These are phyloP conservation scores for Moringa oleifera DNA, from an alignment of 345 rosid species.

Conservation along the genomic window DNA sequence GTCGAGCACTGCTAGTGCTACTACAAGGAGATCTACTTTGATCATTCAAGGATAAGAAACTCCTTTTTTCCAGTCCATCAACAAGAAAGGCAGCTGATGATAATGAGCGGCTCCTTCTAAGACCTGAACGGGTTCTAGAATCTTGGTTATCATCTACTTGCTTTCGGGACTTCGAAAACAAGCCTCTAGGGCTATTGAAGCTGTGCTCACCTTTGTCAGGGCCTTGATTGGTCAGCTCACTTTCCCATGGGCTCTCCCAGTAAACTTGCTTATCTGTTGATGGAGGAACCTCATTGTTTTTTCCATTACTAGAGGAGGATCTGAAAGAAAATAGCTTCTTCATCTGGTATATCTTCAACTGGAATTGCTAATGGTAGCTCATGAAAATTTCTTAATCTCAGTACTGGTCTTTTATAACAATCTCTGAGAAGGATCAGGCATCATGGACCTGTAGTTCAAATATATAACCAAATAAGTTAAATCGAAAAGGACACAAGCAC, in stretches of 20 bases:
- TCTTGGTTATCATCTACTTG: slow-evolving; percentile 40
- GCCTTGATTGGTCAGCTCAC: slow-evolving; percentile 27
- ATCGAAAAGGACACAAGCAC: slow-evolving; percentile 13
- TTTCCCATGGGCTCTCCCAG: slow-evolving; percentile 33
- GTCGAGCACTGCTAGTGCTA: slow-evolving; percentile 17
- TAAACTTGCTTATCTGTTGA: slow-evolving; percentile 41
- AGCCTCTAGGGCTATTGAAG: slow-evolving; percentile 31
- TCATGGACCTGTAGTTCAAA: slow-evolving; percentile 32
- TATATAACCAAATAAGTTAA: slow-evolving; percentile 17
- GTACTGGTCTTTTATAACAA: slow-evolving; percentile 15
- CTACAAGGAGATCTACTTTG: slow-evolving; percentile 37
- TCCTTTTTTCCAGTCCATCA: slow-evolving; percentile 36
- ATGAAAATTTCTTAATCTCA: slow-evolving; percentile 12
- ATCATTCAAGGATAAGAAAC: slow-evolving; percentile 32
- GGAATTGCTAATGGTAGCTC: slow-evolving; percentile 15
- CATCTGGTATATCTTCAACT: slow-evolving; percentile 41
- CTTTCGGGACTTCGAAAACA: slow-evolving; percentile 42
- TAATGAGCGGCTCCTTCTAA: slow-evolving; percentile 78
- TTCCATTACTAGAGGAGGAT: slow-evolving; percentile 50
- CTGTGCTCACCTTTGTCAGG: slow-evolving; percentile 30
- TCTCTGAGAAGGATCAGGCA: slow-evolving; percentile 19
- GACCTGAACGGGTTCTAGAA: slow-evolving; percentile 33
- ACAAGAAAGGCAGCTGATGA: slow-evolving; percentile 64
- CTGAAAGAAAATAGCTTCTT: slow-evolving; percentile 84
- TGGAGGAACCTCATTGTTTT: slow-evolving; percentile 23